Evolutionary conservation across 805 yeast genomes (phyloP), one percentile per base, ranked within the genome.

Genomic region (Lipomyces kockii): DNA sequence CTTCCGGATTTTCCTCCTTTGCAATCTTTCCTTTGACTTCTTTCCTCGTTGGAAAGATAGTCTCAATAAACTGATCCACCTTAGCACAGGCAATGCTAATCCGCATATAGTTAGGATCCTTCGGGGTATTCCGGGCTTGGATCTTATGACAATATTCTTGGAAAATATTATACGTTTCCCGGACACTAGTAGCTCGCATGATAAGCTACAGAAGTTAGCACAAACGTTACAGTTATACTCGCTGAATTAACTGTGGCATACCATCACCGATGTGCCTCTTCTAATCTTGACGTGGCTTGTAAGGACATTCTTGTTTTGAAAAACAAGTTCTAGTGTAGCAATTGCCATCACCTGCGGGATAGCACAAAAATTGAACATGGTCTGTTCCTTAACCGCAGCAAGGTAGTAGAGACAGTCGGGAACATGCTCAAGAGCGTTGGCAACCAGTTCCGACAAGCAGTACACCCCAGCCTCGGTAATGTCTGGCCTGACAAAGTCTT

Each of bases 331-430:
- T 73, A 95, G 83, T 0, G 98, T 92, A 17, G 99, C 98, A 78
- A 95, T 90, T 49, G 98, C 97, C 99, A 95, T 95, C 22, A 94
- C 98, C 81, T 95, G 99, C 22, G 99, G 99, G 76, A 95, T 95
- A 11, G 98, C 91, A 81, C 98, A 93, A 82, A 95, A 95, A 74
- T 88, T 89, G 82, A 92, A 95, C 60, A 89, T 80, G 0, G 97
- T 86, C 68, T 89, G 90, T 76, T 95, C 99, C 67, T 85, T 84
- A 60, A 95, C 85, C 69, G 87, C 82, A 20, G 94, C 85, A 65
- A 95, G 83, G 77, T 90, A 95, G 61, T 84, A 84, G 73, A 95
- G 83, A 37, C 87, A 89, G 75, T 91, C 95, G 62, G 85, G 85
- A 52, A 86, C 92, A 75, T 94, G 98, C 35, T 80, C 82, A 76